Evolutionary conservation across 2,329 filamentous ascomycete genomes (phyloP).

Genomic region (Didymella pomorum): DNA sequence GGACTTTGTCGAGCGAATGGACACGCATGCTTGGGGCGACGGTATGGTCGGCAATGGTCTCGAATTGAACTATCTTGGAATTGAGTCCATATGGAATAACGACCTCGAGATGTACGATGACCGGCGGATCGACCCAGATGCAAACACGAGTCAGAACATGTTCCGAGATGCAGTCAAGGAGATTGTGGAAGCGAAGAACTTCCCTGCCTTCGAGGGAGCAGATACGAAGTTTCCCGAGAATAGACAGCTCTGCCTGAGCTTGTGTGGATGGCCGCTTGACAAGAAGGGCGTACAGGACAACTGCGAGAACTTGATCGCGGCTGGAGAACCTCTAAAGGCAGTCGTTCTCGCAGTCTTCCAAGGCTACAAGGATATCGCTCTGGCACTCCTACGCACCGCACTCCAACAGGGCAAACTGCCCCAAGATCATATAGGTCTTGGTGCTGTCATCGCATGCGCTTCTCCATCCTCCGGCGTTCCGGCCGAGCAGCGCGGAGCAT

Average conservation of each 20-base stretch:
- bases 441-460: slow-evolving; percentile 58
- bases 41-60: slow-evolving; percentile 75
- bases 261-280: slow-evolving; percentile 75
- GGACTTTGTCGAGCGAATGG: slow-evolving; percentile 74
- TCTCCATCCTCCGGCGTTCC: slow-evolving; percentile 54
- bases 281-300: slow-evolving; percentile 58
- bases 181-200: slow-evolving; percentile 68
- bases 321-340: slow-evolving; percentile 73
- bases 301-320: slow-evolving; percentile 61
- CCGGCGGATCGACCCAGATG: slow-evolving; percentile 47
- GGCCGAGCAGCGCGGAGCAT: slow-evolving; percentile 67
- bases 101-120: slow-evolving; percentile 64
- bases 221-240: slow-evolving; percentile 72
- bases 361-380: slow-evolving; percentile 72
- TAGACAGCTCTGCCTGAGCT: slow-evolving; percentile 75
- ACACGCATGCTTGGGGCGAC: slow-evolving; percentile 69
- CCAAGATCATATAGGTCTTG: slow-evolving; percentile 57
- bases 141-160: slow-evolving; percentile 64
- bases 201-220: slow-evolving; percentile 70
- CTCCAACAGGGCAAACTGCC: slow-evolving; percentile 72
- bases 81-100: slow-evolving; percentile 75
- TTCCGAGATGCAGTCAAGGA: slow-evolving; percentile 63
- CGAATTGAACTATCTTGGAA: slow-evolving; percentile 79
- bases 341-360: slow-evolving; percentile 79
- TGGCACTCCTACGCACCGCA: slow-evolving; percentile 73